These are phyloP conservation scores for Eucalyptus victrix DNA, from an alignment of 345 rosid genomes.

Conservation along the genomic window DNA sequence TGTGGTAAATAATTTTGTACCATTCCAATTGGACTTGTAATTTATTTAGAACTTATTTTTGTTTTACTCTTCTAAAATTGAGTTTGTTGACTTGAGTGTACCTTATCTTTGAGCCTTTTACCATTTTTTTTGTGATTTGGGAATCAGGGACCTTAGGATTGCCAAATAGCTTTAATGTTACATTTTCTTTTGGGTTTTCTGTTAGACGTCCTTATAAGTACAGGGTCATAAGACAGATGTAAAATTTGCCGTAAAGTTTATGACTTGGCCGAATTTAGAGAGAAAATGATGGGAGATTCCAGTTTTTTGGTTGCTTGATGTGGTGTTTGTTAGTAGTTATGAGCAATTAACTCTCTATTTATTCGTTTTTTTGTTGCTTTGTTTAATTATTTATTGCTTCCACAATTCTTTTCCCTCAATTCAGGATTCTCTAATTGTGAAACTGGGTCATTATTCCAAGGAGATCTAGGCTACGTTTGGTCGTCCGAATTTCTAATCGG, in stretches of 20 bases:
- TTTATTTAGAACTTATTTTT: background rate
- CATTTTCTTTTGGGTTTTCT: background rate
- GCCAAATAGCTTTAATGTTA: background rate
- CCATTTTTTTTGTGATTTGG: background rate
- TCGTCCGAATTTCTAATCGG: no score
- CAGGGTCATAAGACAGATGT: background rate
- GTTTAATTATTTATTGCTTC: background rate
- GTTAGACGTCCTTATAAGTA: background rate
- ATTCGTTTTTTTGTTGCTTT: background rate
- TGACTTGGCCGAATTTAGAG: background rate
- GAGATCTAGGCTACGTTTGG: background rate
- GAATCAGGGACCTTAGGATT: background rate
- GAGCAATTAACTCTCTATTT: background rate
- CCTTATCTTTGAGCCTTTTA: background rate
- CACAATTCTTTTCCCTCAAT: background rate
- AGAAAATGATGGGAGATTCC: background rate
- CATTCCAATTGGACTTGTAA: background rate
- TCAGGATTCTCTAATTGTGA: slow-evolving; percentile 13
- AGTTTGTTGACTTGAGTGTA: background rate
- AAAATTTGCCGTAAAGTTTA: background rate
- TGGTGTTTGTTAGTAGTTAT: background rate
- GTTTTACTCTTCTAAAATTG: background rate
- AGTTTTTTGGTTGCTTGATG: background rate
- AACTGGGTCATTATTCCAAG: slow-evolving; percentile 4
- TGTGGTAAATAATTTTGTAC: background rate